These are phyloP conservation scores for Leucosporidium yakuticum DNA, from an alignment of 768 basidiomycete species.

Conservation along the genomic window DNA sequence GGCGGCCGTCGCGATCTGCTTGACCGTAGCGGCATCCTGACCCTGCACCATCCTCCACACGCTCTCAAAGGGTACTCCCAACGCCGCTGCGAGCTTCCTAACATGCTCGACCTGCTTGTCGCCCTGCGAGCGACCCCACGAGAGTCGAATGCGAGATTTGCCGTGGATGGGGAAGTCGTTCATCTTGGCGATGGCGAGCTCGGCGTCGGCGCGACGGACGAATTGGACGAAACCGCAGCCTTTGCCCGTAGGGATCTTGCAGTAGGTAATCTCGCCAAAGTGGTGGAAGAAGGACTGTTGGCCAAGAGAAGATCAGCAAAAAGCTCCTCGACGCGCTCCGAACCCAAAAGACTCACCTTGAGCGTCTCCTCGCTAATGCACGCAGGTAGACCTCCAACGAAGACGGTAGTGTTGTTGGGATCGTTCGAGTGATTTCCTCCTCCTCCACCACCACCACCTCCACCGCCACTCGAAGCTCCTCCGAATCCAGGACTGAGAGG, in stretches of 20 bases:
- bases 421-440: conserved; percentile 45
- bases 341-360: conserved; percentile 49
- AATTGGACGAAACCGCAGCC: conserved; percentile 96
- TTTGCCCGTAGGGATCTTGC: conserved; percentile 93
- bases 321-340: not conserved
- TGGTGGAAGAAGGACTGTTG: conserved; percentile 38
- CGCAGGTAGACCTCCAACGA: conserved; percentile 83
- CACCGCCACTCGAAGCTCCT: not conserved
- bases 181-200: conserved; percentile 86
- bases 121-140: conserved; percentile 81
- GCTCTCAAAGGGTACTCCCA: conserved; percentile 37
- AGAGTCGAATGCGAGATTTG: conserved; percentile 70
- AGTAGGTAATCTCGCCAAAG: conserved; percentile 45
- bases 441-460: not conserved
- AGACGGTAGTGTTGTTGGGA: conserved; percentile 91
- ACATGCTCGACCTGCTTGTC: conserved; percentile 42
- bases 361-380: conserved; percentile 86
- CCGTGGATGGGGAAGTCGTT: conserved; percentile 93
- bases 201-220: conserved; percentile 83
- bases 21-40: conserved; percentile 38
- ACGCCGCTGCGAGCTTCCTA: conserved; percentile 35
- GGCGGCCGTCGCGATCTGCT: conserved; percentile 38
- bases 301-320: conserved; percentile 10
- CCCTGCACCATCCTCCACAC: conserved; percentile 40
- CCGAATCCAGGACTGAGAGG: conserved; percentile 11